Percentiles rank a stretch among this genome's conserved stretches.
Conservation (phyloP, 2,329 filamentous ascomycete genomes). For the Arthroderma uncinatum region DNA sequence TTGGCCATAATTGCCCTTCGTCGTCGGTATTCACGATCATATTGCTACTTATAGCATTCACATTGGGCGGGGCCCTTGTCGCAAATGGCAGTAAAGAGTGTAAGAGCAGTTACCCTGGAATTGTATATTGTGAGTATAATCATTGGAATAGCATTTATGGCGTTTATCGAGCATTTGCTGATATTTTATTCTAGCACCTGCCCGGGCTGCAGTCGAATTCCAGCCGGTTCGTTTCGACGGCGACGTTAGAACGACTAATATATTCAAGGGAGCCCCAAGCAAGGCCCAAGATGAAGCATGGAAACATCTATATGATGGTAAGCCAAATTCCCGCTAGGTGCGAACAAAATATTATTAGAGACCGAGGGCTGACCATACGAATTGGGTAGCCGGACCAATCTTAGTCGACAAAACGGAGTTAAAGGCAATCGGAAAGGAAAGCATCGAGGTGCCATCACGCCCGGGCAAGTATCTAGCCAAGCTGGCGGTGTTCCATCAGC, state of each 20-base stretch:
- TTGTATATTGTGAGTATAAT: background rate
- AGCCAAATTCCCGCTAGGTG: background rate
- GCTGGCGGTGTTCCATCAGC: slow-evolving; percentile 17
- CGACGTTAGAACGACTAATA: slow-evolving; percentile 7
- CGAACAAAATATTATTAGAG: background rate
- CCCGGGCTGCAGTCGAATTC: background rate
- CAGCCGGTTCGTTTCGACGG: slow-evolving; percentile 11
- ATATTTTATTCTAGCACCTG: slow-evolving; percentile 8
- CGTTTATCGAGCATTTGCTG: background rate
- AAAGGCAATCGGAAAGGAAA: slow-evolving; percentile 11
- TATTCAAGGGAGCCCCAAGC: slow-evolving; percentile 9
- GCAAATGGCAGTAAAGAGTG: background rate
- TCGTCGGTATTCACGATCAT: background rate
- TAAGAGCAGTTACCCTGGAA: background rate
- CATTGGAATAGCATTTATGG: background rate
- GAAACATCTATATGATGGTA: slow-evolving; percentile 13
- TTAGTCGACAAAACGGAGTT: slow-evolving; percentile 9
- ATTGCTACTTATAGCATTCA: background rate
- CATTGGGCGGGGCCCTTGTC: background rate
- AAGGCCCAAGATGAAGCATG: slow-evolving; percentile 11
- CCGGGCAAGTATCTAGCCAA: slow-evolving; percentile 12
- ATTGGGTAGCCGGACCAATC: slow-evolving; percentile 9
- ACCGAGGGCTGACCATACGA: background rate
- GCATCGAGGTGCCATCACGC: slow-evolving; percentile 12
- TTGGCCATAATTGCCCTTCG: background rate